These are phyloP conservation scores for Boletus subparvulus DNA, from an alignment of 768 basidiomycete genomes.

Conservation along the genomic window DNA sequence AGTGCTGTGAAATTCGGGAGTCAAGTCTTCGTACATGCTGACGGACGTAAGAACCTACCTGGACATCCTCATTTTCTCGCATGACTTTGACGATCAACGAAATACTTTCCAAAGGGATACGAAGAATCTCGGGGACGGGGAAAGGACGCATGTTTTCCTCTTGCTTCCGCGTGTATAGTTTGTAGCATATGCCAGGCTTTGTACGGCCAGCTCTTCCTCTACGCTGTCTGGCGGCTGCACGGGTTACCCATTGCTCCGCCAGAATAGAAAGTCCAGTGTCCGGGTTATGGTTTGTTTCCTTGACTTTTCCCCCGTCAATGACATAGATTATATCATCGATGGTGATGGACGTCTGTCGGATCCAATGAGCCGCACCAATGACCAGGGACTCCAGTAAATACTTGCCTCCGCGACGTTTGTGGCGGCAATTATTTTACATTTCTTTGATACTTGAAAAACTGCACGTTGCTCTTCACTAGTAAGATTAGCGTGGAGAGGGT, in stretches of 20 bases:
- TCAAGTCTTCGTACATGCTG: neutral
- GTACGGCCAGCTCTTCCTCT: conserved; percentile 90
- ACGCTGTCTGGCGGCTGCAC: conserved; percentile 79
- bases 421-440: conserved; percentile 83
- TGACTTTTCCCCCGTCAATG: conserved; percentile 81
- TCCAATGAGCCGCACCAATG: neutral
- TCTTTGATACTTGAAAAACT: conserved; percentile 63
- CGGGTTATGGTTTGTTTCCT: conserved; percentile 73
- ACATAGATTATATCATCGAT: conserved; percentile 89
- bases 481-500: conserved; percentile 89
- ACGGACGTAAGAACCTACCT: conserved; percentile 41
- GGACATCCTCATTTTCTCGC: conserved; percentile 74
- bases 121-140: conserved; percentile 83
- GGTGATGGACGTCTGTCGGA: conserved; percentile 75
- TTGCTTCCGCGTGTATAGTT: conserved; percentile 76
- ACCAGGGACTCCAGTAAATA: neutral
- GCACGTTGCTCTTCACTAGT: conserved; percentile 78
- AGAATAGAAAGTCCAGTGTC: conserved; percentile 71
- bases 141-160: conserved; percentile 68
- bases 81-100: conserved; percentile 81
- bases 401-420: conserved; percentile 90
- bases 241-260: conserved; percentile 76
- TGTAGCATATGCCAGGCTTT: conserved; percentile 80
- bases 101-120: conserved; percentile 82
- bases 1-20: conserved; percentile 41